Evolutionary conservation across 2,329 filamentous ascomycete species (phyloP), one percentile per base, ranked within the genome.

Genomic region (Ophiostoma populinum): DNA sequence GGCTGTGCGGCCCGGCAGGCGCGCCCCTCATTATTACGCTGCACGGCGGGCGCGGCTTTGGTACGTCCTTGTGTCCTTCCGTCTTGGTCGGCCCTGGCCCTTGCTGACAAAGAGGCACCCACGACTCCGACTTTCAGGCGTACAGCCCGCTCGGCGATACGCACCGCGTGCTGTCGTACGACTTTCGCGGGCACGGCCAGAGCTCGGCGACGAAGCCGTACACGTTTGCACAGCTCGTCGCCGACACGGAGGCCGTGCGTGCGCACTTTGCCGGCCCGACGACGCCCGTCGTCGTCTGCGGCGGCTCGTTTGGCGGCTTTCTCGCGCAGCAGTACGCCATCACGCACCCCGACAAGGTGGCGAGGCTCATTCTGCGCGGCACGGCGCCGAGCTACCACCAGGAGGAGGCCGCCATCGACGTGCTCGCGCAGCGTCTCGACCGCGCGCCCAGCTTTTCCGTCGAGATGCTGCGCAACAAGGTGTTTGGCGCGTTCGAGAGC

Each of bases 291-390:
- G 48, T 57, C 21, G 47, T 58, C 16, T 52, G 51, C 11, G 55
- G 55, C 7, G 55, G 55, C 2, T 56, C 54, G 37, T 58, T 58
- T 29, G 55, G 55, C 8, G 55, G 55, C 1, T 58, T 53, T 24
- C 41, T 58, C 5, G 55, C 55, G 1, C 51, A 54, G 39, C 50
- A 55, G 5, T 58, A 57, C 38, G 52, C 54, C 10, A 55, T 57
- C 36, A 49, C 51, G 20, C 56, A 57, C 33, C 43, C 51, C 1
- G 22, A 45, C 1, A 38, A 45, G 2, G 47, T 57, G 1, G 48
- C 47, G 6, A 45, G 53, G 33, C 34, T 58, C 30, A 49, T 58
- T 17, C 45, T 57, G 4, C 43, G 55, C 8, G 55, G 55, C 3
- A 56, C 55, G 1, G 55, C 55, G 2, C 44, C 54, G 3, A 51